A percentile compares a stretch with the other conserved stretches of the same genome.
Evolutionary conservation across 306 rosid species (phyloP).

Genomic region (barrel medic (Medicago truncatula)): DNA sequence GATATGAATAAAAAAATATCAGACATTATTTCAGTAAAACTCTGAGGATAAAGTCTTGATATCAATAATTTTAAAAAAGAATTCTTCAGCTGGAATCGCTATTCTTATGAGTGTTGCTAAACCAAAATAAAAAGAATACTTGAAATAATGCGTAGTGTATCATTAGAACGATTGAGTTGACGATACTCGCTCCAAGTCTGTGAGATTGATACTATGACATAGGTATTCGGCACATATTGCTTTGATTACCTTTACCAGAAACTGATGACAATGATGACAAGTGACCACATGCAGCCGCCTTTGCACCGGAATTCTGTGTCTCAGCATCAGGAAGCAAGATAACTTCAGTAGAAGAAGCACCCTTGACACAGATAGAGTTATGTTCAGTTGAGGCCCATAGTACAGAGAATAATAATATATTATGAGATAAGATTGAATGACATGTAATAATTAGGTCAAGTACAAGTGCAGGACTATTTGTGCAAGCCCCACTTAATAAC

Average conservation of each 20-base stretch:
- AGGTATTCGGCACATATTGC: slow-evolving; percentile 28
- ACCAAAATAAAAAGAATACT: slow-evolving; percentile 3
- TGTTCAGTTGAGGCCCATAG: slow-evolving; percentile 12
- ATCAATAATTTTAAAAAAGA: not conserved
- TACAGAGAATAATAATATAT: not conserved
- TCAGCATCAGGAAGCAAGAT: slow-evolving; percentile 79
- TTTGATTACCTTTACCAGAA: slow-evolving; percentile 73
- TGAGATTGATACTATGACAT: slow-evolving; percentile 7
- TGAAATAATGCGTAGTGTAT: slow-evolving; percentile 15
- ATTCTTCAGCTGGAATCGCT: slow-evolving; percentile 22
- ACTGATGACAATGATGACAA: slow-evolving; percentile 74
- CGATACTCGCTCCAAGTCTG: slow-evolving; percentile 11
- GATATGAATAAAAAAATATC: slow-evolving; percentile 19
- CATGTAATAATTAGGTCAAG: slow-evolving; percentile 2
- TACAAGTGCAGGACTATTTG: slow-evolving; percentile 13
- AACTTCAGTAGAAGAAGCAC: slow-evolving; percentile 64
- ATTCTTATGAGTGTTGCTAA: slow-evolving; percentile 17
- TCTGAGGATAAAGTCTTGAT: not conserved
- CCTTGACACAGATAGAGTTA: slow-evolving; percentile 55
- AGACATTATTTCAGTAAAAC: slow-evolving; percentile 20
- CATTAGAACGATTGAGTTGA: slow-evolving; percentile 21
- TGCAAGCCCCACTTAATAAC: slow-evolving; percentile 3
- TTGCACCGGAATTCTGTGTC: slow-evolving; percentile 79
- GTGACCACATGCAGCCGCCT: slow-evolving; percentile 91
- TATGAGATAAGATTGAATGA: slow-evolving; percentile 1